Percentiles rank a stretch among this genome's conserved stretches.
These are phyloP conservation scores for Ephemerocybe angulata DNA, from an alignment of 768 basidiomycete genomes.

Conservation along the genomic window DNA sequence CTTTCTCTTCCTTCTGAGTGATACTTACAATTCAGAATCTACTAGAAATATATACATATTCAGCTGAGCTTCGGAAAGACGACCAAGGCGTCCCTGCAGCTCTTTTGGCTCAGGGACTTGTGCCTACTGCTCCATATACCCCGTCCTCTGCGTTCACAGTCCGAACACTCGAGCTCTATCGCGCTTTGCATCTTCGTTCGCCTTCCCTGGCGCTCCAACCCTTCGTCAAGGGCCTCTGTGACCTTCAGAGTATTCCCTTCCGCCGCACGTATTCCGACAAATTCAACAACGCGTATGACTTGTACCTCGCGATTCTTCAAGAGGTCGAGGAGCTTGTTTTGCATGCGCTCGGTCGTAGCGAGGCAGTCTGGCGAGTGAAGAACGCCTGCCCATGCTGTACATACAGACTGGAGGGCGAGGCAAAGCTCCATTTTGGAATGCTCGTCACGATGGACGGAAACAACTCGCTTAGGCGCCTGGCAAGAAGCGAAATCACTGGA, in stretches of 20 bases:
- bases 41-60: neutral
- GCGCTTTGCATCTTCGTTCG: slow-evolving; percentile 15
- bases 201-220: slow-evolving; percentile 25
- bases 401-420: slow-evolving; percentile 23
- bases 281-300: slow-evolving; percentile 23
- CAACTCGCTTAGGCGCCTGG: slow-evolving; percentile 24
- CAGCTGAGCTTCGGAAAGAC: neutral
- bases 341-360: slow-evolving; percentile 18
- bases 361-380: slow-evolving; percentile 20
- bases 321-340: slow-evolving; percentile 14
- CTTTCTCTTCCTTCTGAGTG: no score
- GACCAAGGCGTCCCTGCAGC: slow-evolving; percentile 10
- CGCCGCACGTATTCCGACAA: slow-evolving; percentile 14
- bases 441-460: slow-evolving; percentile 26
- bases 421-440: slow-evolving; percentile 15
- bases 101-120: slow-evolving; percentile 20
- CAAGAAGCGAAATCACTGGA: neutral
- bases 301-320: slow-evolving; percentile 16
- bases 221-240: slow-evolving; percentile 26
- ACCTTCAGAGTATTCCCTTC: slow-evolving; percentile 23
- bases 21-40: no score
- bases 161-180: slow-evolving; percentile 21
- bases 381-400: slow-evolving; percentile 24
- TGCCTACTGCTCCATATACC: slow-evolving; percentile 21
- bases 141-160: slow-evolving; percentile 19